Conservation (phyloP, 352 stramenopile species). For the Pythium angustatum region DNA sequence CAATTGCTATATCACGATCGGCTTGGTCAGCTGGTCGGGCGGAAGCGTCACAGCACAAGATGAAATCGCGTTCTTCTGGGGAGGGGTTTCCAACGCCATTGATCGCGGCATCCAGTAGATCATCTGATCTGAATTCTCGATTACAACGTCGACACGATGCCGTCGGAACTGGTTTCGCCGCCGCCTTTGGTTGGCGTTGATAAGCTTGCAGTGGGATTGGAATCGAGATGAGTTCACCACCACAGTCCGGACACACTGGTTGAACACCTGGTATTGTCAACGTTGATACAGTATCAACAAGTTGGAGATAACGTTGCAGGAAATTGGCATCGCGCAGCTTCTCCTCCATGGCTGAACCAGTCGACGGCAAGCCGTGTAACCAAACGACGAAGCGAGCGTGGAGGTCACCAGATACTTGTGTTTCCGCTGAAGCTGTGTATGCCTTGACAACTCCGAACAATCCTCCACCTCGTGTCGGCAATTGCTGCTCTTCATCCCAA, state of each 20-base stretch:
- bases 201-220: conserved; percentile 6
- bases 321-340: background rate
- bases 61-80: background rate
- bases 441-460: conserved; percentile 1
- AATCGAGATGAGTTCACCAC: background rate
- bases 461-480: background rate
- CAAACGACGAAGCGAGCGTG: conserved; percentile 6
- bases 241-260: background rate
- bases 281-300: conserved; percentile 6
- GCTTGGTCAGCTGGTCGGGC: background rate
- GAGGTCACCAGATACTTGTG: background rate
- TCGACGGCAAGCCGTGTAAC: conserved; percentile 3
- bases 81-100: background rate
- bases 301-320: background rate
- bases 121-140: background rate
- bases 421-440: background rate
- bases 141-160: background rate
- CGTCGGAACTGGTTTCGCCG: background rate
- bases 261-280: background rate
- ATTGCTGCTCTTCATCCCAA: background rate
- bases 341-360: background rate
- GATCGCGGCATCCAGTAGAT: background rate
- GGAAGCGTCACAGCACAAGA: conserved; percentile 2
- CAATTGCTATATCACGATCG: background rate
- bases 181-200: background rate